Conservation (phyloP, 2,329 filamentous ascomycete species). For the Diaporthe velutina region DNA sequence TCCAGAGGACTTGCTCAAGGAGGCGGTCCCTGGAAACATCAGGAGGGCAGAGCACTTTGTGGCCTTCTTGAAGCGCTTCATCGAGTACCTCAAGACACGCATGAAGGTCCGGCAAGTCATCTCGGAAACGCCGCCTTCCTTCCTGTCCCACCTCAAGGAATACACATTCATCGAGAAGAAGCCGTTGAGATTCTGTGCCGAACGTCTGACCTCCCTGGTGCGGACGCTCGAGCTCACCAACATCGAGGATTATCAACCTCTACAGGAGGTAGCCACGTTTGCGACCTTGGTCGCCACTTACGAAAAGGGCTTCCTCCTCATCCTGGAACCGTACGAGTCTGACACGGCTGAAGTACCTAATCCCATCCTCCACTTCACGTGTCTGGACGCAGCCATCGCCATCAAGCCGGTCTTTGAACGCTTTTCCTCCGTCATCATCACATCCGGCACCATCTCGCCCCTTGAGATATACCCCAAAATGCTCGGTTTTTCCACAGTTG, state of each 20-base stretch:
- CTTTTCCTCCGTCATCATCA: slow-evolving; percentile 98
- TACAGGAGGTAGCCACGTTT: slow-evolving; percentile 98
- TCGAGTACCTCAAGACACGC: slow-evolving; percentile 96
- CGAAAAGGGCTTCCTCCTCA: slow-evolving; percentile 94
- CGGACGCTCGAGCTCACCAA: slow-evolving; percentile 95
- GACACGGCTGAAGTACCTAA: slow-evolving; percentile 96
- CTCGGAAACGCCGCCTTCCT: slow-evolving; percentile 95
- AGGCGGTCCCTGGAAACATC: slow-evolving; percentile 97
- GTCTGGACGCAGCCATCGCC: slow-evolving; percentile 95
- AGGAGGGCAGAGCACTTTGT: slow-evolving; percentile 96
- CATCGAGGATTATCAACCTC: slow-evolving; percentile 96
- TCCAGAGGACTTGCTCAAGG: slow-evolving; percentile 92
- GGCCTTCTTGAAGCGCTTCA: slow-evolving; percentile 93
- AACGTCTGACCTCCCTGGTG: slow-evolving; percentile 93
- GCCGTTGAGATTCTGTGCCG: slow-evolving; percentile 92
- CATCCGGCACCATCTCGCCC: slow-evolving; percentile 95
- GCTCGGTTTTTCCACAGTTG: slow-evolving; percentile 91
- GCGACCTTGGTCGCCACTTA: slow-evolving; percentile 97
- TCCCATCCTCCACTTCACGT: slow-evolving; percentile 96
- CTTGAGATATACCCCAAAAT: slow-evolving; percentile 99
- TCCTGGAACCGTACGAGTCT: slow-evolving; percentile 97
- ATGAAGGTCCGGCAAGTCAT: slow-evolving; percentile 99
- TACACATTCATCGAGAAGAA: slow-evolving; percentile 99
- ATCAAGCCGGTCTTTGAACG: slow-evolving; percentile 98
- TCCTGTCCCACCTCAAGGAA: slow-evolving; percentile 91